Percentiles rank a stretch among this genome's conserved stretches.
Conservation (phyloP, 2,329 filamentous ascomycete genomes). For the Exophiala lecanii-corni region DNA sequence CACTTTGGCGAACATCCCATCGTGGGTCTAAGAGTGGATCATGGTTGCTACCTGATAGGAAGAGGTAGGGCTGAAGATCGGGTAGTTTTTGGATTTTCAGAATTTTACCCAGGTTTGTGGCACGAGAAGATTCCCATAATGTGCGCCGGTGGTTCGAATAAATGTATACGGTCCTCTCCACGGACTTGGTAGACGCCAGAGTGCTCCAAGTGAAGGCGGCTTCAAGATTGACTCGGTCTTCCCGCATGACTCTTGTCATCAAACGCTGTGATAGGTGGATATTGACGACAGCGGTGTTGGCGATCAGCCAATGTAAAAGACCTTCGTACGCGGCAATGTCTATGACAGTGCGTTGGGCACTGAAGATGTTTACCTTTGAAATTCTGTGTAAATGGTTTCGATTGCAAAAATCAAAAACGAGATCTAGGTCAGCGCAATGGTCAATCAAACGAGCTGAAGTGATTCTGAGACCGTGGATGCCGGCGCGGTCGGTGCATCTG, state of each 20-base stretch:
- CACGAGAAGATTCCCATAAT: constrained; percentile 9
- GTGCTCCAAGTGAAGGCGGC: background rate
- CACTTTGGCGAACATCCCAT: constrained; percentile 14
- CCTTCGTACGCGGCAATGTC: constrained; percentile 19
- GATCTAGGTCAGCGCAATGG: constrained; percentile 9
- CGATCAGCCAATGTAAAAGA: constrained; percentile 18
- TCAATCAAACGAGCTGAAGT: constrained; percentile 3
- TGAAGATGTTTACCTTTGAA: constrained; percentile 9
- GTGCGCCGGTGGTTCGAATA: constrained; percentile 4
- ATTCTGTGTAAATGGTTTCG: constrained; percentile 11
- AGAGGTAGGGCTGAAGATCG: constrained; percentile 6
- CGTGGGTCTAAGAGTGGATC: constrained; percentile 16
- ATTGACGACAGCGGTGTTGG: constrained; percentile 10
- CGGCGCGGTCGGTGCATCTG: background rate
- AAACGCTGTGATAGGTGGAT: constrained; percentile 13
- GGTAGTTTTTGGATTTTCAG: constrained; percentile 5
- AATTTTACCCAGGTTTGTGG: constrained; percentile 1
- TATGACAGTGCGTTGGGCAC: constrained; percentile 16
- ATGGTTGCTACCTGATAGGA: background rate
- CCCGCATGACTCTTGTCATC: constrained; percentile 17
- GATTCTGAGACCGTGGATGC: background rate
- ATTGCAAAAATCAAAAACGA: constrained; percentile 5
- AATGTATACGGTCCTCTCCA: constrained; percentile 10
- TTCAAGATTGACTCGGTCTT: constrained; percentile 2
- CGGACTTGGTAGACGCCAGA: background rate